These are phyloP conservation scores for Incumbomyces lentus DNA, from an alignment of 2,329 filamentous ascomycete species.

Conservation along the genomic window DNA sequence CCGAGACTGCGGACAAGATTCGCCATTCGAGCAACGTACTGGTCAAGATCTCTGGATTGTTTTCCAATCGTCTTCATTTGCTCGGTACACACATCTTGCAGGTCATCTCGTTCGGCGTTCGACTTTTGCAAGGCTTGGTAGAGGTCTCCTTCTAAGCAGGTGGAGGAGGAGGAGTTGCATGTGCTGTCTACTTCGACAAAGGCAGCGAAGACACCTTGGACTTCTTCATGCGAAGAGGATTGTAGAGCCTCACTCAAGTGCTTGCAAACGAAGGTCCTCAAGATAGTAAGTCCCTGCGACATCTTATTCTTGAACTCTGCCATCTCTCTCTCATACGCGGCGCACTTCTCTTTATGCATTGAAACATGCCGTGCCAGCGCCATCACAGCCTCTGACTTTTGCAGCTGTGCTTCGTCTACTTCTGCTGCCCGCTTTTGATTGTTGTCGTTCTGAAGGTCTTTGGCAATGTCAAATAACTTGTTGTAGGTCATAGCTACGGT, in stretches of 20 bases:
- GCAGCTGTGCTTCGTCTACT: background rate
- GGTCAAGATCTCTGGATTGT: slow-evolving; percentile 1
- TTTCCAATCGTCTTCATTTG: slow-evolving; percentile 2
- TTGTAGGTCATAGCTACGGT: background rate
- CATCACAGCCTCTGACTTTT: slow-evolving; percentile 3
- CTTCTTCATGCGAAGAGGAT: background rate
- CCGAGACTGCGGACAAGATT: background rate
- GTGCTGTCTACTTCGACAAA: background rate
- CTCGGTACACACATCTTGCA: slow-evolving; percentile 4
- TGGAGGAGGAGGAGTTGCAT: background rate
- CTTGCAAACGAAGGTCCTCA: background rate
- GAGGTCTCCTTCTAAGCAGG: background rate
- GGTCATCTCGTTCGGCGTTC: background rate
- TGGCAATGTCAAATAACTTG: slow-evolving; percentile 1
- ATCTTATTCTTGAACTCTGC: slow-evolving; percentile 3
- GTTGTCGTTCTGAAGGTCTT: slow-evolving; percentile 1
- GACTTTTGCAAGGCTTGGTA: background rate
- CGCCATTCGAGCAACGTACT: slow-evolving; percentile 3
- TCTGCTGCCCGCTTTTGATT: background rate
- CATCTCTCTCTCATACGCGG: background rate
- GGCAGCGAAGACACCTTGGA: background rate
- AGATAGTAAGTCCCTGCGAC: background rate
- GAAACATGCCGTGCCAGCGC: slow-evolving; percentile 5
- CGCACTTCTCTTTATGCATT: slow-evolving; percentile 6
- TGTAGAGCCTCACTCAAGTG: slow-evolving; percentile 1